These are phyloP conservation scores for Xerophyta viscosa DNA, from an alignment of 106 monocot species.

Conservation along the genomic window DNA sequence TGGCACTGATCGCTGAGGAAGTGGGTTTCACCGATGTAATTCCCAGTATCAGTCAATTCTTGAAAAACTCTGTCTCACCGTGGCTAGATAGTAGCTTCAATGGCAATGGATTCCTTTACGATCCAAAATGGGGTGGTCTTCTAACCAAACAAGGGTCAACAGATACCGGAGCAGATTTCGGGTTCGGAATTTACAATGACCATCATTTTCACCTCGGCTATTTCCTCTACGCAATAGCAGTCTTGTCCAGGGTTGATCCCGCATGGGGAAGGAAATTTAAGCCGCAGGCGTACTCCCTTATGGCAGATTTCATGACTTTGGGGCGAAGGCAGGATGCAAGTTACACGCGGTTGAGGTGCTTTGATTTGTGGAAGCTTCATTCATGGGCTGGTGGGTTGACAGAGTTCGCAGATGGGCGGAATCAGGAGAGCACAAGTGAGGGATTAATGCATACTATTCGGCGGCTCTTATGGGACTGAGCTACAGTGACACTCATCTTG, in stretches of 20 bases:
- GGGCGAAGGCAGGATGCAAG: conserved; percentile 24
- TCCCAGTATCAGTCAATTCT: conserved; percentile 38
- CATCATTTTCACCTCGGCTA: conserved; percentile 93
- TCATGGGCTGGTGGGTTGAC: conserved; percentile 94
- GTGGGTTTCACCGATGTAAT: conserved; percentile 50
- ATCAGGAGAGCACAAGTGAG: conserved; percentile 96
- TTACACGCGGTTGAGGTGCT: conserved; percentile 57
- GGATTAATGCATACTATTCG: conserved; percentile 86
- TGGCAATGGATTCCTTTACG: conserved; percentile 77
- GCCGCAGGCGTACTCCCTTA: conserved; percentile 57
- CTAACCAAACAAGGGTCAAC: conserved; percentile 60
- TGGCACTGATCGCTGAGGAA: conserved; percentile 78
- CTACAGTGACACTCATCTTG: conserved; percentile 69
- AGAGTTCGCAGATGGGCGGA: conserved; percentile 79
- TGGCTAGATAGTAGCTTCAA: conserved; percentile 85
- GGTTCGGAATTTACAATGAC: conserved; percentile 84
- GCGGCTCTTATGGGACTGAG: conserved; percentile 75
- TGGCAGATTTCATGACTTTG: conserved; percentile 78
- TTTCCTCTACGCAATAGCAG: conserved; percentile 79
- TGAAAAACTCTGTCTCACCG: conserved; percentile 46
- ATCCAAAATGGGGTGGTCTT: conserved; percentile 80
- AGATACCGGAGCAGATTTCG: conserved; percentile 82
- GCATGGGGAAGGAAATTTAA: conserved; percentile 74
- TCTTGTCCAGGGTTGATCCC: conserved; percentile 69
- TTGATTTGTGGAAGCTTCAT: conserved; percentile 88